Evolutionary conservation across 2,329 filamentous ascomycete genomes (phyloP), one percentile per base, ranked within the genome.

Genomic region (Thyridium curvatum): DNA sequence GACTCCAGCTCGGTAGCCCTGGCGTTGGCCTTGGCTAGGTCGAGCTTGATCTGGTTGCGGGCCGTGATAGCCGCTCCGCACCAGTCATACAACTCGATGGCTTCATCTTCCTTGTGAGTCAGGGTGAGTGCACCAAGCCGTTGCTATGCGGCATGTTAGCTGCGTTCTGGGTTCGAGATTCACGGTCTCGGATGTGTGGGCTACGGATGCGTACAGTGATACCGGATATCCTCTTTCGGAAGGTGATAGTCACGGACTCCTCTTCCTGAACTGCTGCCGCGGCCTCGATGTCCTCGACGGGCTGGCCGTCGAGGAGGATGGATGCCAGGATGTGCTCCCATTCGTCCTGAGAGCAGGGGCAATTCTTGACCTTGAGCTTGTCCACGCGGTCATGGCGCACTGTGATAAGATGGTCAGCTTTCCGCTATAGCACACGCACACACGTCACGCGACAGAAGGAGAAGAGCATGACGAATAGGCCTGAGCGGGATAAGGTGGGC

Each of bases 1-100:
- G 67, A 59, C 48, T 83, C 72, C 30, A 84, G 70, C 18, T 67
- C 63, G 13, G 56, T 48, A 38, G 60, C 58, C 50, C 65, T 61
- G 37, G 57, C 59, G 40, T 62, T 68, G 38, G 69, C 59, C 12
- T 61, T 50, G 2, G 54, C 61, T 12, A 74, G 56, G 13, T 69
- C 61, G 32, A 65, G 55, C 35, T 68, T 63, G 29, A 70, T 67
- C 18, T 60, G 60, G 15, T 58, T 54, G 35, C 72, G 65, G 14
- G 69, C 64, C 40, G 72, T 61, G 9, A 75, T 69, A 5, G 79
- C 76, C 15, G 67, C 64, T 32, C 72, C 73, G 42, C 82, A 84
- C 85, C 85, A 90, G 40, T 84, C 77, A 44, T 84, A 83, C 4
- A 82, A 64, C 39, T 79, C 72, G 44, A 86, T 71, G 44, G 74